Base-by-base conservation (phyloP, 306 rosid genomes). In the Medicago arabica region DNA sequence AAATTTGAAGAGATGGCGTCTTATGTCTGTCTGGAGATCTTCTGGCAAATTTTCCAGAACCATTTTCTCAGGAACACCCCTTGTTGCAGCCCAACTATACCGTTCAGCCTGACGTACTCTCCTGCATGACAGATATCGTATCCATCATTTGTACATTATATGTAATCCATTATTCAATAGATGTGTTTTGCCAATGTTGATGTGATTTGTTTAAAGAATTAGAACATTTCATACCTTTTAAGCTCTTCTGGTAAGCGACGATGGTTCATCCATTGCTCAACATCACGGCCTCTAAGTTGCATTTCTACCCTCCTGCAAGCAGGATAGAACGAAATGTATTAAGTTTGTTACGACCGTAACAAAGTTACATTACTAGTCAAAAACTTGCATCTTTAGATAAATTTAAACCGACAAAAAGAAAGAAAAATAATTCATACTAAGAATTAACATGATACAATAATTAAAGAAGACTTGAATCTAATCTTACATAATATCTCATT, bases 251-350 rank as follows among this genome's bases (percentile, higher is more conserved):
- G 93, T 68, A 93, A 88, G 69, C 97, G 93, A 15, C 97, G 91
- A 69, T 89, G 98, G 19, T 90, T 87, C 98, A 93, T 93, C 98
- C 98, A 93, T 74, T 87, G 97, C 78, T 93, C 97, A 71, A 87
- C 91, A 63, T 93, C 98, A 61, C 93, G 96, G 8, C 91, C 89
- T 78, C 98, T 83, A 47, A 88, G 88, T 36, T 93, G 88, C 98
- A 86, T 89, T 83, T 93, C 97, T 71, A 87, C 63, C 82, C 87
- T 88, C 90, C 98, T 93, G 47, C 3, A 66, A 82, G 21, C 40
- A 4, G 53, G 55, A 51, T 18, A 44, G 46, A 71, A 54, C 16
- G 3, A 23, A 23, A 23, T 34, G 38, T 34, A 2, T 34, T 0
- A 34, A 34, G 4, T n/a, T n/a, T n/a, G n/a, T n/a, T n/a, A n/a